Evolutionary conservation across 192 early-diverging fungal genomes (phyloP).

Genomic region (Coemansia sp.): DNA sequence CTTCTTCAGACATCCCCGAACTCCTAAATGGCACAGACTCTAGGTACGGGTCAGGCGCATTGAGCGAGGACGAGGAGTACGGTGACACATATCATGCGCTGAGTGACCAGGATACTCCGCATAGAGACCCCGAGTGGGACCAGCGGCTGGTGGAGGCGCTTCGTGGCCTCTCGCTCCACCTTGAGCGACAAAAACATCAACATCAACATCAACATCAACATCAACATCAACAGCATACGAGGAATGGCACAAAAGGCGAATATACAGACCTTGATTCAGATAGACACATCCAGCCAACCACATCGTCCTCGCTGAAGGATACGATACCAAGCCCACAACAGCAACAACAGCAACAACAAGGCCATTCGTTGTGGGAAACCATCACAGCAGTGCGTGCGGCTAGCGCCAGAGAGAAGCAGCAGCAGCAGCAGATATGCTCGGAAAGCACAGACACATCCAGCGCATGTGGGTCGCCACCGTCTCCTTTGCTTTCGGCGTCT

Average conservation of each 20-base stretch:
- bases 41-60: neutral
- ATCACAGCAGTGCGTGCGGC: slow-evolving; percentile 34
- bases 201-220: neutral
- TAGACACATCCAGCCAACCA: neutral
- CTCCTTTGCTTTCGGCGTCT: slow-evolving; percentile 11
- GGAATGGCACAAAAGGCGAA: neutral
- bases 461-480: slow-evolving; percentile 9
- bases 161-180: slow-evolving; percentile 16
- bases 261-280: neutral
- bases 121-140: slow-evolving; percentile 41
- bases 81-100: slow-evolving; percentile 28
- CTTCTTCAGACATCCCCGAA: neutral
- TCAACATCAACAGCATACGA: neutral
- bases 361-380: slow-evolving; percentile 25
- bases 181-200: slow-evolving; percentile 7
- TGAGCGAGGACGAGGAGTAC: neutral
- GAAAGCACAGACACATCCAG: slow-evolving; percentile 7
- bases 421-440: neutral
- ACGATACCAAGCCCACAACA: neutral
- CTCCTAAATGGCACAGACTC: neutral
- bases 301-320: neutral
- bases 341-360: neutral
- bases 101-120: slow-evolving; percentile 46
- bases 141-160: slow-evolving; percentile 42
- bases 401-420: slow-evolving; percentile 7